Conservation (phyloP, 2,329 filamentous ascomycete genomes). For the Teratosphaeria zuluensis region DNA sequence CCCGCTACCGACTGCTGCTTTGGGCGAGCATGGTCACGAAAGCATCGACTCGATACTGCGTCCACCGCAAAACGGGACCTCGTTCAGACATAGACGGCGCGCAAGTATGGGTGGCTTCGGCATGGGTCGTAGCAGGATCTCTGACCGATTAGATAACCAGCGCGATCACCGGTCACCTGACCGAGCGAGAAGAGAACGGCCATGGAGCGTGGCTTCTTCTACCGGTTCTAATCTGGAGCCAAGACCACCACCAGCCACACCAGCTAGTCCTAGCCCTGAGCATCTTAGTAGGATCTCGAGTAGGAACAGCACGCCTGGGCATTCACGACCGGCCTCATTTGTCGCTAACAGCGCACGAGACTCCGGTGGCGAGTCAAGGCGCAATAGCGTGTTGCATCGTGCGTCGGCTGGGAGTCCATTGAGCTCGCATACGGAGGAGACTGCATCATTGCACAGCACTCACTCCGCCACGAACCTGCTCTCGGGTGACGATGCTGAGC, state of each 20-base stretch:
- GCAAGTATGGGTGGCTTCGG: conserved; percentile 45
- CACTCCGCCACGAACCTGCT: conserved; percentile 24
- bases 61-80: conserved; percentile 45
- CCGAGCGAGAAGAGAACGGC: conserved; percentile 25
- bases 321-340: conserved; percentile 24
- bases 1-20: conserved; percentile 23
- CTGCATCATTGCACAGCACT: conserved; percentile 22
- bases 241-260: conserved; percentile 53
- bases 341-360: conserved; percentile 24
- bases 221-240: conserved; percentile 31
- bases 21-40: conserved; percentile 31
- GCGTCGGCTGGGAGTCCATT: conserved; percentile 20
- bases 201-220: conserved; percentile 26
- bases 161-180: conserved; percentile 42
- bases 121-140: conserved; percentile 22
- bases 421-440: conserved; percentile 25
- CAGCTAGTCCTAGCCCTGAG: conserved; percentile 46
- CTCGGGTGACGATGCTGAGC: conserved; percentile 12
- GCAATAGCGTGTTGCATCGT: conserved; percentile 22
- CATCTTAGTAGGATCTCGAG: conserved; percentile 38
- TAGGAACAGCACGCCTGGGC: conserved; percentile 22
- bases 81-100: conserved; percentile 44
- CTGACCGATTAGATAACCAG: conserved; percentile 37
- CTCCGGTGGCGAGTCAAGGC: conserved; percentile 18
- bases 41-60: conserved; percentile 42